phyloP scores from a whole-genome alignment of 306 rosid species.

The Canavalia gladiata region DNA sequence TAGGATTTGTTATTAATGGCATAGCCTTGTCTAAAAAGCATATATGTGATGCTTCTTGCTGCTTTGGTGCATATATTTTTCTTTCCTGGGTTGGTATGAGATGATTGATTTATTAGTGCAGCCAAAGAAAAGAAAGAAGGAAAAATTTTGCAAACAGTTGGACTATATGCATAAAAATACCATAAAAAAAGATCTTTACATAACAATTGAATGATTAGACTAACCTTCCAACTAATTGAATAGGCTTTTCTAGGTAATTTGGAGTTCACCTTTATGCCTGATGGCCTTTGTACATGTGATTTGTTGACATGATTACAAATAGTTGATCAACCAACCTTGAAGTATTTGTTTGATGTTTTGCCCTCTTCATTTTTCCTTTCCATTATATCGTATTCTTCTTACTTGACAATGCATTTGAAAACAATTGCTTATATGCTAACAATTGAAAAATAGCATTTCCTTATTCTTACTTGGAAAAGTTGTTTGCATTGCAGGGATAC shows the following conservation, averaged over 20 bases:
- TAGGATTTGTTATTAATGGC: slow-evolving; percentile 8
- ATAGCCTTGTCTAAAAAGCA: slow-evolving; percentile 5
- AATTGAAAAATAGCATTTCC: background rate
- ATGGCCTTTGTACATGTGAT: slow-evolving; percentile 5
- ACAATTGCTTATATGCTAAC: background rate
- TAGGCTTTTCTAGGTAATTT: background rate
- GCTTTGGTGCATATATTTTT: slow-evolving; percentile 31
- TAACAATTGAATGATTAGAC: background rate
- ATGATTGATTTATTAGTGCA: slow-evolving; percentile 25
- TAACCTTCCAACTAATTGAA: background rate
- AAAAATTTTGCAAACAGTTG: background rate
- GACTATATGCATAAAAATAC: background rate
- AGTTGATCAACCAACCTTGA: slow-evolving; percentile 31
- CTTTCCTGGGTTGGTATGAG: slow-evolving; percentile 11
- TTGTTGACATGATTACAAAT: slow-evolving; percentile 9
- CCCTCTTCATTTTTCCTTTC: background rate
- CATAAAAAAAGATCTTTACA: background rate
- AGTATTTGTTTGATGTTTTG: background rate
- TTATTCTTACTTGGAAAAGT: slow-evolving; percentile 9
- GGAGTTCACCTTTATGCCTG: background rate
- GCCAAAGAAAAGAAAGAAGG: background rate
- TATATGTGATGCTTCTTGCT: background rate
- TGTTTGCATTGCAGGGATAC: slow-evolving; percentile 70
- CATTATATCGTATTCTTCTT: background rate
- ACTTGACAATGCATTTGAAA: slow-evolving; percentile 22